Conservation (phyloP, 2,329 filamentous ascomycete genomes). For the Metarhizium sp. region DNA sequence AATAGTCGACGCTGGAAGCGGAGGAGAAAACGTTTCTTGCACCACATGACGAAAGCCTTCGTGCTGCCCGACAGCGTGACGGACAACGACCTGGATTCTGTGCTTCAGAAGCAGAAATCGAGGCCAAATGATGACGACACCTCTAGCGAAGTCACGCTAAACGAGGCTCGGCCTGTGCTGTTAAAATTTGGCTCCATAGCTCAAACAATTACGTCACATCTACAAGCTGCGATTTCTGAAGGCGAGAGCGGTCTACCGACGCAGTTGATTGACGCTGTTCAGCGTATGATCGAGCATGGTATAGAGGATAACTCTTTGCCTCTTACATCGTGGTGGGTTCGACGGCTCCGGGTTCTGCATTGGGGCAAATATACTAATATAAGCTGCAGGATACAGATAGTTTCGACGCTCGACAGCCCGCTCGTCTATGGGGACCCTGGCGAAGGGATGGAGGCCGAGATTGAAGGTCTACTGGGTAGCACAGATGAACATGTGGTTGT, state of each 20-base stretch:
- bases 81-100: conserved; percentile 14
- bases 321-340: conserved; percentile 24
- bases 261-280: conserved; percentile 17
- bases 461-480: conserved; percentile 18
- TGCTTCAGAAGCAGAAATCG: conserved; percentile 3
- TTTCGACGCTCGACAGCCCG: conserved; percentile 1
- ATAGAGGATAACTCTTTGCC: conserved; percentile 16
- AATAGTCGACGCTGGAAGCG: conserved; percentile 18
- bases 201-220: conserved; percentile 10
- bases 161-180: conserved; percentile 3
- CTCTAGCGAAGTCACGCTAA: neutral
- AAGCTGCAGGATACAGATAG: conserved; percentile 17
- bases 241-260: conserved; percentile 17
- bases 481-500: conserved; percentile 18
- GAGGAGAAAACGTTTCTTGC: conserved; percentile 18
- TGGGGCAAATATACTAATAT: conserved; percentile 3
- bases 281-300: conserved; percentile 16
- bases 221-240: conserved; percentile 8
- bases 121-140: neutral
- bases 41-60: conserved; percentile 21
- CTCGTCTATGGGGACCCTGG: conserved; percentile 6
- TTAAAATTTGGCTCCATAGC: conserved; percentile 17
- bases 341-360: neutral
- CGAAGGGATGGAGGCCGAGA: conserved; percentile 17
- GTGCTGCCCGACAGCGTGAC: conserved; percentile 27